Evolutionary conservation across 2,329 filamentous ascomycete genomes (phyloP).

Genomic region (Xylaria sp.): DNA sequence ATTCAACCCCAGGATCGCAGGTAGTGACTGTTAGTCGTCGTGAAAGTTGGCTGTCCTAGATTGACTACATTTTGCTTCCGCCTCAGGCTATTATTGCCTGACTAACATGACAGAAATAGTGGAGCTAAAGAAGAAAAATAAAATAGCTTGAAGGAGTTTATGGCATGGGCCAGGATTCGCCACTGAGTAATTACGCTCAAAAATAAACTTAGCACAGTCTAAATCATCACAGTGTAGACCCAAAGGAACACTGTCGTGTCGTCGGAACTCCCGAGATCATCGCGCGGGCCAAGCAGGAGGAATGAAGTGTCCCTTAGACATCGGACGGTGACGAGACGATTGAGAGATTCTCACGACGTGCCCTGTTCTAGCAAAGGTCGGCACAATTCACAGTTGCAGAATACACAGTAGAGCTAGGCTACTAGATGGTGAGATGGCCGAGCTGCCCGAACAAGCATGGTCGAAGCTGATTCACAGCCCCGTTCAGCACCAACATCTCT

Average conservation of each 20-base stretch:
- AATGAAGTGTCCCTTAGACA: too few species aligned
- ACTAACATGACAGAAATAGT: background rate
- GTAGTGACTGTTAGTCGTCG: too few species aligned
- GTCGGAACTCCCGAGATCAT: slow-evolving; percentile 11
- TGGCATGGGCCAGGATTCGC: background rate
- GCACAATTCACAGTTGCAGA: background rate
- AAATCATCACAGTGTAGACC: background rate
- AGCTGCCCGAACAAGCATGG: slow-evolving; percentile 9
- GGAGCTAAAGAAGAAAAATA: background rate
- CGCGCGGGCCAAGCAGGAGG: too few species aligned
- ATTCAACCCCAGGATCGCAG: too few species aligned
- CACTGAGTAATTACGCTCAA: slow-evolving; percentile 8
- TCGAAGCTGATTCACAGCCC: background rate
- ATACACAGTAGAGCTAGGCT: background rate
- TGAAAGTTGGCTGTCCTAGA: too few species aligned
- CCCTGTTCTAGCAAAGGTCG: too few species aligned
- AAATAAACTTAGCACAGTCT: slow-evolving; percentile 19
- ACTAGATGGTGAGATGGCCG: background rate
- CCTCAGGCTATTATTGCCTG: background rate
- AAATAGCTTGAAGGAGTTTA: slow-evolving; percentile 4
- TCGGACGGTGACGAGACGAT: too few species aligned
- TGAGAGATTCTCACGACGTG: too few species aligned
- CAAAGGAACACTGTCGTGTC: slow-evolving; percentile 10
- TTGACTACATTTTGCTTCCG: too few species aligned
- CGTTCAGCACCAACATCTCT: background rate